Percentiles rank a stretch among this genome's conserved stretches.
Conservation (phyloP, 2,329 filamentous ascomycete genomes). For the Domatiomyces globalis region DNA sequence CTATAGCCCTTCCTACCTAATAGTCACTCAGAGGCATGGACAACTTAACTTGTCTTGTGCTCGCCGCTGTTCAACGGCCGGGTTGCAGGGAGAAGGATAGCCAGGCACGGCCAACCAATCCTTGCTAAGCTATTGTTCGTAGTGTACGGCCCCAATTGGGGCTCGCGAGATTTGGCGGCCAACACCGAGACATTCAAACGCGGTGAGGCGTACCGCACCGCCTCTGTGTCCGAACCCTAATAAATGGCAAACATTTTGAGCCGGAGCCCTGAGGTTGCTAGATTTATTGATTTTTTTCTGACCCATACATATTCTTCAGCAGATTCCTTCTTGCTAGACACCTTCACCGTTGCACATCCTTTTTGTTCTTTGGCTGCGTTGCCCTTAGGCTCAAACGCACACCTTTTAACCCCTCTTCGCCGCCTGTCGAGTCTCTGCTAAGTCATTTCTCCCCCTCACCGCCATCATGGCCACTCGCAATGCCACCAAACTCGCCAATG, state of each 20-base stretch:
- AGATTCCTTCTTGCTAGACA: not conserved
- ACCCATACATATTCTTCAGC: not conserved
- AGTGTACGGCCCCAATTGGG: not conserved
- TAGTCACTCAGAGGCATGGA: not conserved
- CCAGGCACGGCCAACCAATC: not conserved
- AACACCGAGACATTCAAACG: not conserved
- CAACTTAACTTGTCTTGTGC: not conserved
- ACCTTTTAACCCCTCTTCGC: not conserved
- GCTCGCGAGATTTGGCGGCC: not conserved
- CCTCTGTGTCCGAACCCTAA: not conserved
- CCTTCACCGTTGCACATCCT: not conserved
- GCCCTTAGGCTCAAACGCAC: not conserved
- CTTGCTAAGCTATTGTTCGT: not conserved
- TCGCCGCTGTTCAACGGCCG: not conserved
- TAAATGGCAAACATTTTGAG: not conserved
- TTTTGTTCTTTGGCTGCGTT: not conserved
- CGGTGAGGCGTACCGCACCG: too few relatives aligned
- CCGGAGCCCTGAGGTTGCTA: not conserved
- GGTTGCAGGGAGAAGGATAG: not conserved
- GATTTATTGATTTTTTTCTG: not conserved
- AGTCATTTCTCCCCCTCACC: not conserved
- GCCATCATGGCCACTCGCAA: constrained; percentile 9
- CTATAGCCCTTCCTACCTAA: not conserved
- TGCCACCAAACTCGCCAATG: constrained; percentile 14
- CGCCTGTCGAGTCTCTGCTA: not conserved